A percentile compares a stretch with the other conserved stretches of the same genome.
Evolutionary conservation across 371 early-diverging fungal species (phyloP).

Genomic region (Mucor irregularis): DNA sequence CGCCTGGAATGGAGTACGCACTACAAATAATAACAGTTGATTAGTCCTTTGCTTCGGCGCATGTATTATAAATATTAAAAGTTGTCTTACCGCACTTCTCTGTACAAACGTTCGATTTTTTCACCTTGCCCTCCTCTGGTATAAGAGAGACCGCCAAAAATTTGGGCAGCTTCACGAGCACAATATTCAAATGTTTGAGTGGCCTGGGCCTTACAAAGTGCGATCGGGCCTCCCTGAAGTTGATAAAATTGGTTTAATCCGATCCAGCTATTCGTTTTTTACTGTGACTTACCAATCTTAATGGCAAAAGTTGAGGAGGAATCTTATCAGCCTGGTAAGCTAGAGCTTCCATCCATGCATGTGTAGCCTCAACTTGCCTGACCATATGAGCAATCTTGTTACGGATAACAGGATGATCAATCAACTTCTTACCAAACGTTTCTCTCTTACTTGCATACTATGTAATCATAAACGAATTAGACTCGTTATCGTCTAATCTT

Average conservation of each 20-base stretch:
- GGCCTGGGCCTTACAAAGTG: conserved; percentile 67
- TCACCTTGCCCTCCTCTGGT: conserved; percentile 71
- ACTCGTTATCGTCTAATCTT: conserved; percentile 18
- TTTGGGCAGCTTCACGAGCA: conserved; percentile 73
- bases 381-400: conserved; percentile 73
- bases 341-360: conserved; percentile 66
- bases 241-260: no score
- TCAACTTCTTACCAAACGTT: conserved; percentile 80
- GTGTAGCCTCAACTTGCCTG: conserved; percentile 70
- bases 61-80: no score
- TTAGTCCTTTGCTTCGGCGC: no score
- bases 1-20: conserved; percentile 69
- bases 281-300: conserved; percentile 46
- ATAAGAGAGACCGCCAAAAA: conserved; percentile 71
- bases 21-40: no score
- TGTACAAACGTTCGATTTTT: conserved; percentile 66
- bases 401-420: conserved; percentile 69
- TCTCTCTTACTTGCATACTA: conserved; percentile 78
- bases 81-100: conserved; percentile 55
- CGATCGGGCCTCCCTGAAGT: conserved; percentile 63
- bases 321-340: conserved; percentile 54
- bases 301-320: conserved; percentile 53
- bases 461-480: neutral
- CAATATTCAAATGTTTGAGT: conserved; percentile 72
- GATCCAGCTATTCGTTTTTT: conserved; percentile 8